Percentiles rank a stretch among this genome's conserved stretches.
These are phyloP conservation scores for Gleditsia sinensis DNA, from an alignment of 306 rosid genomes.

Conservation along the genomic window DNA sequence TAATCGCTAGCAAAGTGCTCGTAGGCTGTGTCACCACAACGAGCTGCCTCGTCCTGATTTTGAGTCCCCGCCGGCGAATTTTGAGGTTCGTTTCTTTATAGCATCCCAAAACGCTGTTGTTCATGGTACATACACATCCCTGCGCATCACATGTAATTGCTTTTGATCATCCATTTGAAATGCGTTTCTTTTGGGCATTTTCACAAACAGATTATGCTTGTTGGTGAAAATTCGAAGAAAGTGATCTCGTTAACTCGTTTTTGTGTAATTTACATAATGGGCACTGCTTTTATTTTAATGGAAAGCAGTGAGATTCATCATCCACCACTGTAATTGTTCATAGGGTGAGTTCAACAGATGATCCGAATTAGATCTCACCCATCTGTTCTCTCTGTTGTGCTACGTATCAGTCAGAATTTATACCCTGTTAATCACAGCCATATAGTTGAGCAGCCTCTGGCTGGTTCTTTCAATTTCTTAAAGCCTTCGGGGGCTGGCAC, in stretches of 20 bases:
- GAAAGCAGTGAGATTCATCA: constrained; percentile 13
- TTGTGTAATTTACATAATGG: background rate
- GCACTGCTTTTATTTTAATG: background rate
- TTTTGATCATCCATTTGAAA: background rate
- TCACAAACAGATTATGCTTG: constrained; percentile 41
- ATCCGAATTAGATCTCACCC: constrained; percentile 41
- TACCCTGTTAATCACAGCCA: constrained; percentile 9
- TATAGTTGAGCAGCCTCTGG: constrained; percentile 23
- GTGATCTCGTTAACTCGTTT: background rate
- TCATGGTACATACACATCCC: background rate
- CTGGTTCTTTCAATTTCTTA: constrained; percentile 29
- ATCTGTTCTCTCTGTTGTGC: constrained; percentile 36
- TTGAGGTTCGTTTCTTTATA: constrained; percentile 12
- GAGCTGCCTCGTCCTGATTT: background rate
- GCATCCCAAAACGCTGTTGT: background rate
- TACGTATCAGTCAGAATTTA: constrained; percentile 26
- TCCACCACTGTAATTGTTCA: background rate
- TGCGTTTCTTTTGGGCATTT: constrained; percentile 39
- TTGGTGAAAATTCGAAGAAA: background rate
- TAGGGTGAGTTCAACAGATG: constrained; percentile 30
- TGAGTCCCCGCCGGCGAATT: background rate
- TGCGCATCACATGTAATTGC: background rate
- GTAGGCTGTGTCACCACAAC: background rate
- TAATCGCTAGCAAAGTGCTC: background rate
- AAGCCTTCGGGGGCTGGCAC: constrained; percentile 26